A percentile compares a stretch with the other conserved stretches of the same genome.
phyloP scores from a whole-genome alignment of 345 rosid genomes.

The Citrus reticulata region DNA sequence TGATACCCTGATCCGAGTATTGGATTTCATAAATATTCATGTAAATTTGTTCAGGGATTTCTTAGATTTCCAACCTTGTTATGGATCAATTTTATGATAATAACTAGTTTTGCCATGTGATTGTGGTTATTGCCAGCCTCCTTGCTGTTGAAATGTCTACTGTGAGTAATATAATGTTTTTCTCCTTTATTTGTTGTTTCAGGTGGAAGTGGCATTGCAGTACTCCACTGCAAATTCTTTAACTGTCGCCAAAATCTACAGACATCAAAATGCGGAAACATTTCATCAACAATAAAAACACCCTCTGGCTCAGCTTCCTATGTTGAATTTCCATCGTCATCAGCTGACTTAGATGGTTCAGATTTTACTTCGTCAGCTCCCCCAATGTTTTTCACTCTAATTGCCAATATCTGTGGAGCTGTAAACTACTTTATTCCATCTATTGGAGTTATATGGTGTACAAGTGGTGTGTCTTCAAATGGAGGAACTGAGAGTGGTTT shows the following conservation, averaged over 20 bases:
- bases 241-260: conserved; percentile 18
- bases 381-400: background rate
- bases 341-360: background rate
- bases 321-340: conserved; percentile 2
- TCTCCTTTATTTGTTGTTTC: background rate
- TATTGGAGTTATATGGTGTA: no score
- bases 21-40: background rate
- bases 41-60: background rate
- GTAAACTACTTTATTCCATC: no score
- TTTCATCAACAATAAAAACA: conserved; percentile 3
- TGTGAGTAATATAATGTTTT: background rate
- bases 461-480: no score
- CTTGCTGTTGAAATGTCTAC: background rate
- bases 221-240: conserved; percentile 47
- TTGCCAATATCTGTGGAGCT: background rate
- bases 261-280: conserved; percentile 33
- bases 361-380: background rate
- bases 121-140: background rate
- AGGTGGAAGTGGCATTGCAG: conserved; percentile 59
- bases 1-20: background rate
- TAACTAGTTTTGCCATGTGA: background rate
- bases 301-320: conserved; percentile 3
- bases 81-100: background rate
- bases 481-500: no score
- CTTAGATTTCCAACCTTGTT: background rate